Evolutionary conservation across 1,139 yeast genomes (phyloP), one percentile per base, ranked within the genome.

Genomic region (Yamadazyma songkhlaensis): DNA sequence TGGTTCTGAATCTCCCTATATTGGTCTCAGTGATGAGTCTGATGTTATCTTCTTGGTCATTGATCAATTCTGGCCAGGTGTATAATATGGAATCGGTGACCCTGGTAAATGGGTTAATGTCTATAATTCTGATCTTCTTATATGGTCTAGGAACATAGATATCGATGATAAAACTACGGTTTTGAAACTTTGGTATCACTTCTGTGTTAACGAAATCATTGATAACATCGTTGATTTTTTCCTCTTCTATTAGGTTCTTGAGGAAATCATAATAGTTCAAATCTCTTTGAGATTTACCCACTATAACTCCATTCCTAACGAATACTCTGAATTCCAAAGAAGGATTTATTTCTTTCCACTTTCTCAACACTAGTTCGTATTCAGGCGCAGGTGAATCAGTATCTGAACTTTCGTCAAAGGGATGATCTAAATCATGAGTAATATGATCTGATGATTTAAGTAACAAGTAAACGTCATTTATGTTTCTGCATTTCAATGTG

Each of bases 291-390:
- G 90, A 74, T 3, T 84, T 76, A 1, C 87, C 97, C 4, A 89
- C 59, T 4, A 92, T 65, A 30, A 65, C 59, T 2, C 80, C 63
- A 40, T 80, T 74, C 40, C 73, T 70, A 6, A 92, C 84, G 60
- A 88, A 92, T 27, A 90, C 81, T 38, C 98, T 69, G 54, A 92
- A 92, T 58, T 92, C 98, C 46, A 88, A 64, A 0, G 97, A 89
- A 0, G 97, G 97, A 48, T 87, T 88, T 28, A 90, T 63, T 4
- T 67, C 72, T 31, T 76, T 69, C 97, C 97, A 92, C 57, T 86
- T 75, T 32, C 95, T 74, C 29, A 92, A 62, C 4, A 90, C 84
- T 31, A 92, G 64, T 50, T 87, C 95, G 44, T 70, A 74, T 4
- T 61, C 62, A 2, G 48, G 38, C 6, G 11, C 29, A 9, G 3